phyloP scores from a whole-genome alignment of 371 early-diverging fungal species.

The Mucor piriformis region DNA sequence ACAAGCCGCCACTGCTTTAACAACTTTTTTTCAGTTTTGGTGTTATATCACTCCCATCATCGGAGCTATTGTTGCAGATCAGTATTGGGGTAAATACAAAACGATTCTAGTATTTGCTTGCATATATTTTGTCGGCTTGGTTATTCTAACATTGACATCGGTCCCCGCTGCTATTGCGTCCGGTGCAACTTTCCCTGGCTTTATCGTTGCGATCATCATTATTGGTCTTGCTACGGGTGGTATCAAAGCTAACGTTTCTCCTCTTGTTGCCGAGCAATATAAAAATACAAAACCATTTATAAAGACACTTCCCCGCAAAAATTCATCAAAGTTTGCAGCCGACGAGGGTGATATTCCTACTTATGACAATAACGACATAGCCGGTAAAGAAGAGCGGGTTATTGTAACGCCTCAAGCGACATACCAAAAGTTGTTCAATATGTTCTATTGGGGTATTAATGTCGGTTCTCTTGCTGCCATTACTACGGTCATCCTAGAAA shows the following conservation, averaged over 20 bases:
- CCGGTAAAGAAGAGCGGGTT: conserved; percentile 31
- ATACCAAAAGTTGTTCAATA: conserved; percentile 49
- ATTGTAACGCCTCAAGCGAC: conserved; percentile 58
- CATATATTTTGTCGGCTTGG: conserved; percentile 75
- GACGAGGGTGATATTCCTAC: conserved; percentile 31
- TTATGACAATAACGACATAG: conserved; percentile 3
- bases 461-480: conserved; percentile 71
- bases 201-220: conserved; percentile 66
- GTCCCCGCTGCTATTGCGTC: conserved; percentile 56
- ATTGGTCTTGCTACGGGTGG: conserved; percentile 70
- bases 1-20: conserved; percentile 65
- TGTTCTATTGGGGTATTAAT: conserved; percentile 80
- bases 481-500: conserved; percentile 60
- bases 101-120: conserved; percentile 72
- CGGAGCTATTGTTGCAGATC: conserved; percentile 85
- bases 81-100: conserved; percentile 82
- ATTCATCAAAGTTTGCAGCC: conserved; percentile 45
- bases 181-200: conserved; percentile 64
- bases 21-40: conserved; percentile 81
- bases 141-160: conserved; percentile 66
- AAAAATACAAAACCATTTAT: conserved; percentile 35
- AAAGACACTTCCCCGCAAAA: conserved; percentile 39
- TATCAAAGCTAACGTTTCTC: conserved; percentile 53
- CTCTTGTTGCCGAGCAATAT: conserved; percentile 53
- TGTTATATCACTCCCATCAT: conserved; percentile 80